Evolutionary conservation across 306 rosid genomes (phyloP), one percentile per base, ranked within the genome.

Genomic region (Cicer cuneatum): DNA sequence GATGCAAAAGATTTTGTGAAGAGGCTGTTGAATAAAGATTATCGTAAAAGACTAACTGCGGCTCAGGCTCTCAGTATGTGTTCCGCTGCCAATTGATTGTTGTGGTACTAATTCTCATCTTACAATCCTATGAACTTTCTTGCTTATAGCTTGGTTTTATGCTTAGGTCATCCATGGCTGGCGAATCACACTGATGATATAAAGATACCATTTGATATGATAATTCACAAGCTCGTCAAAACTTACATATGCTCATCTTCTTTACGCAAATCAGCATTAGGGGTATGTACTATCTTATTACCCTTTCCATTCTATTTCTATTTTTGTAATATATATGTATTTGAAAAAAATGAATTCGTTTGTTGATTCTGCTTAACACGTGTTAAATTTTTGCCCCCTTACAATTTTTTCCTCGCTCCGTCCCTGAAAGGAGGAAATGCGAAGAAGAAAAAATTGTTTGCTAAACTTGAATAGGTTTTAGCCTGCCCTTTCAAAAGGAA

Each of bases 91-190:
- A 40, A 49, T 64, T 49, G 58, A n/a, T 38, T 11, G 63, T 66
- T 35, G 14, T 38, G 67, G 33, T 72, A 51, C 54, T 66, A 41
- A 29, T 66, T 51, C 67, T 49, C 49, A 8, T 15, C 41, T 41
- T 41, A 58, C 21, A 48, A 41, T 58, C 52, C 43, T 37, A 38
- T 14, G 19, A 48, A 45, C 72, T 75, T 46, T 66, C 57, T 66
- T 74, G 41, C 74, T 72, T 41, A 62, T 59, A 29, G 38, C 64
- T 65, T 61, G 46, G 24, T 57, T 78, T 76, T 57, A 68, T 38
- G 75, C 66, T 53, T 73, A 89, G 95, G 93, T 87, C 97, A 91
- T 83, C 93, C 97, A 7, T 91, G 97, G 97, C 77, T 91, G 60
- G 78, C 67, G 21, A 83, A 75, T 83, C 78, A 78, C 73, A 69